Evolutionary conservation across 2,329 filamentous ascomycete species (phyloP).

Genomic region (Sporothrix pseudoabietina): DNA sequence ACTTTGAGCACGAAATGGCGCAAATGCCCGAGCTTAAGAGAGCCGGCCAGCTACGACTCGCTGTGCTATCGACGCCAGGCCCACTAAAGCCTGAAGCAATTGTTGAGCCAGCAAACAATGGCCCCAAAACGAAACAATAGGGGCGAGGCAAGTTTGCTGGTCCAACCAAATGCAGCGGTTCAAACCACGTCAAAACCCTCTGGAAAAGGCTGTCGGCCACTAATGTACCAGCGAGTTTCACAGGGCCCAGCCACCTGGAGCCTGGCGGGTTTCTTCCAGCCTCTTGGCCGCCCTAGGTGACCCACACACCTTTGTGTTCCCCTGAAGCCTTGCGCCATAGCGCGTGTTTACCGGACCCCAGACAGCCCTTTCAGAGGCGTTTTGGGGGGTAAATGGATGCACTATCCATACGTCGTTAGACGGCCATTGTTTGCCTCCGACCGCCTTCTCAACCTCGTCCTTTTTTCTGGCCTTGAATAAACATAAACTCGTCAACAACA

Average conservation of each 20-base stretch:
- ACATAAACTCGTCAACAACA: background rate
- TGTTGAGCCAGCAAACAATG: background rate
- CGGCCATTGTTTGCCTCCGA: slow-evolving; percentile 10
- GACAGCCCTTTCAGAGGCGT: background rate
- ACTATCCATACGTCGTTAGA: background rate
- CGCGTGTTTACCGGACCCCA: background rate
- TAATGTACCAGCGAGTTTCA: background rate
- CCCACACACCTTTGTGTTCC: background rate
- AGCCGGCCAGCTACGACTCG: background rate
- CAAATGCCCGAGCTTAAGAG: background rate
- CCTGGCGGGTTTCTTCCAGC: slow-evolving; percentile 2
- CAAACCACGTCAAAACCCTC: background rate
- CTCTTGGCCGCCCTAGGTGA: slow-evolving; percentile 2
- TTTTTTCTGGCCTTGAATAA: slow-evolving; percentile 1
- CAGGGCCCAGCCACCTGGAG: slow-evolving; percentile 15
- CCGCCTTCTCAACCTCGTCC: background rate
- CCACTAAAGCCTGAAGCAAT: background rate
- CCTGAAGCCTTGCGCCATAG: background rate
- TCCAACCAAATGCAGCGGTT: background rate
- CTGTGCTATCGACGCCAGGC: background rate
- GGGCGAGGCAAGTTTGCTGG: background rate
- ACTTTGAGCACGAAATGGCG: background rate
- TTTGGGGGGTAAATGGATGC: background rate
- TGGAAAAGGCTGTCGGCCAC: background rate
- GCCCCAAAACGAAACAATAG: background rate